phyloP scores from a whole-genome alignment of 73 alveolate species.

The Diophrys appendiculata region DNA sequence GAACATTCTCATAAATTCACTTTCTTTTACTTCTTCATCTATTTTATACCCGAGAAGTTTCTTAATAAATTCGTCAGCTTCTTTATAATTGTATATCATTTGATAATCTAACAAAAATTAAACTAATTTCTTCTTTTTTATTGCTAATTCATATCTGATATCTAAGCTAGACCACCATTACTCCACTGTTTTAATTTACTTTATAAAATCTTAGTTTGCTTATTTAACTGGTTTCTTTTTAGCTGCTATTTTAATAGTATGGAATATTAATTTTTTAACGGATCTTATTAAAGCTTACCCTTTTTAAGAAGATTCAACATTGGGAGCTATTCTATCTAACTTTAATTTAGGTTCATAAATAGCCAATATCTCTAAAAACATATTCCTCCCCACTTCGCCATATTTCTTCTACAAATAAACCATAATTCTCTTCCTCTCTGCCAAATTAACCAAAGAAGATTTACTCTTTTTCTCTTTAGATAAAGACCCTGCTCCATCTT shows the following conservation, averaged over 20 bases:
- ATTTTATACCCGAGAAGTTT: background rate
- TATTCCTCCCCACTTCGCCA: background rate
- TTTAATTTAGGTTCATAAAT: background rate
- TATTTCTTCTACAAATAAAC: background rate
- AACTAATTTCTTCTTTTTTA: background rate
- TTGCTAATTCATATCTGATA: background rate
- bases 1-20: background rate
- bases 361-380: background rate
- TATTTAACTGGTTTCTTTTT: too few species aligned
- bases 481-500: too few species aligned
- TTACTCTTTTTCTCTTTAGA: background rate
- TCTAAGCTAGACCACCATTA: background rate
- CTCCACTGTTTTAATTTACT: background rate
- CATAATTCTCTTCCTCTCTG: background rate
- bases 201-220: background rate
- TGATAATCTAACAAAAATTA: background rate
- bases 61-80: background rate
- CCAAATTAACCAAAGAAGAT: background rate
- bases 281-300: background rate
- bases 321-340: background rate
- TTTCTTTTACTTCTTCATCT: background rate
- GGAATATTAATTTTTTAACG: background rate
- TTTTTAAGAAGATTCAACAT: background rate
- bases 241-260: background rate
- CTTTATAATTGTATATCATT: background rate